Conservation (phyloP, 768 basidiomycete genomes). For the Trametes maxima region DNA sequence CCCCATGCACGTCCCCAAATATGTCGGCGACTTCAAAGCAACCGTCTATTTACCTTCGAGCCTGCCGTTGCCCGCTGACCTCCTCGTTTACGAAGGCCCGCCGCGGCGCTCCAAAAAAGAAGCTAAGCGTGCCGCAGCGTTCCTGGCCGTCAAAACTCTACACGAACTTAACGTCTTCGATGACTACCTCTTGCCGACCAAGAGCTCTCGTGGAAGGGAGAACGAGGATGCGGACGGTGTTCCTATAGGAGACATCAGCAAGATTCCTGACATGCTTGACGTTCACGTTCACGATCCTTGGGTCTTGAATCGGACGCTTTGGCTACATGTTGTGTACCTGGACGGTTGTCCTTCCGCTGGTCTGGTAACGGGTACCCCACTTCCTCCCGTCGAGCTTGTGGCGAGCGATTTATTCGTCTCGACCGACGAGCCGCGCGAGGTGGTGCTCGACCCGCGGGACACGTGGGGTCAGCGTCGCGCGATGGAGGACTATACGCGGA, state of each 20-base stretch:
- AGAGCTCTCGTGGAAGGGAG: slow-evolving; percentile 49
- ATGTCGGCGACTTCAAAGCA: slow-evolving; percentile 57
- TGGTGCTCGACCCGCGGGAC: slow-evolving; percentile 48
- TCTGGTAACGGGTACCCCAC: slow-evolving; percentile 63
- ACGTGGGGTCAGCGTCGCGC: slow-evolving; percentile 49
- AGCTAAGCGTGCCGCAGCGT: slow-evolving; percentile 83
- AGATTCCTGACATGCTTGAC: slow-evolving; percentile 57
- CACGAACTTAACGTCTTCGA: slow-evolving; percentile 77
- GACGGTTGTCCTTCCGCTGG: slow-evolving; percentile 56
- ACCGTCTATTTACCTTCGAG: slow-evolving; percentile 67
- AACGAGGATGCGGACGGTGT: slow-evolving; percentile 58
- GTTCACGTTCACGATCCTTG: slow-evolving; percentile 69
- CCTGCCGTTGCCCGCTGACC: slow-evolving; percentile 57
- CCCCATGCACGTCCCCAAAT: slow-evolving; percentile 58
- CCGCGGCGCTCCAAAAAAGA: slow-evolving; percentile 68
- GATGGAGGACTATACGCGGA: slow-evolving; percentile 68
- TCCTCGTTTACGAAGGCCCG: slow-evolving; percentile 64
- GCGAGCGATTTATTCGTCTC: slow-evolving; percentile 41
- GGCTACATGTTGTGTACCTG: slow-evolving; percentile 63
- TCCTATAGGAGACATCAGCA: slow-evolving; percentile 43
- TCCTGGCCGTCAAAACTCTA: slow-evolving; percentile 71
- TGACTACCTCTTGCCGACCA: slow-evolving; percentile 77
- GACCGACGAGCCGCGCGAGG: slow-evolving; percentile 35
- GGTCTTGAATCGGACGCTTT: slow-evolving; percentile 56
- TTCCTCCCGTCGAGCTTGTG: slow-evolving; percentile 51